Percentiles rank a stretch among this genome's conserved stretches.
Conservation (phyloP, 106 monocot genomes). For the Acanthochlamys bracteata region DNA sequence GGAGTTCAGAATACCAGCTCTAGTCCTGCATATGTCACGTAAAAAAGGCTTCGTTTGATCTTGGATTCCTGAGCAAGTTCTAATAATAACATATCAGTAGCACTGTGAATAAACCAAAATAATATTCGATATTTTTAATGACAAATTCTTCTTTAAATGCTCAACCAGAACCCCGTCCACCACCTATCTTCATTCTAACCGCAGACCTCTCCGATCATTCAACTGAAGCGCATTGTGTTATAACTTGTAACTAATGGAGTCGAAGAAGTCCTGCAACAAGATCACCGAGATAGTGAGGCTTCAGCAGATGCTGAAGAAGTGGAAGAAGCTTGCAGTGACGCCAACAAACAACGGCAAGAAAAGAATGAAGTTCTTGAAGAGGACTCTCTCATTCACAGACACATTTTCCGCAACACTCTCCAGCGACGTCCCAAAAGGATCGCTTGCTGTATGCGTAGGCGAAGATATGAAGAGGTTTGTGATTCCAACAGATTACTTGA, state of each 20-base stretch:
- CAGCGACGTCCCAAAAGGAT: constrained; percentile 24
- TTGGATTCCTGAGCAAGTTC: neutral
- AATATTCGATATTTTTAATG: constrained; percentile 2
- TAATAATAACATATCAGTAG: neutral
- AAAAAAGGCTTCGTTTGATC: neutral
- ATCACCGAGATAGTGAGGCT: constrained; percentile 78
- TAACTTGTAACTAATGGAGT: constrained; percentile 24
- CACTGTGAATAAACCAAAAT: neutral
- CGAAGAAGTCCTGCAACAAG: constrained; percentile 55
- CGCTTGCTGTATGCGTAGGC: constrained; percentile 24
- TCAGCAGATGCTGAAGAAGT: constrained; percentile 79
- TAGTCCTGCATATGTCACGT: neutral
- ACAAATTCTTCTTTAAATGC: constrained; percentile 19
- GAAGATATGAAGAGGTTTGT: constrained; percentile 30
- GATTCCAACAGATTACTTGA: constrained; percentile 28
- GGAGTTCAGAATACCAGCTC: neutral
- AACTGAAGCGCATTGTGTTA: neutral
- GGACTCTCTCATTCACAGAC: constrained; percentile 65
- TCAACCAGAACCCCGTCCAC: neutral
- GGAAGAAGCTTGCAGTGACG: constrained; percentile 71
- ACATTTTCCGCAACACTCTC: constrained; percentile 18
- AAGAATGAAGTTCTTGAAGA: constrained; percentile 62
- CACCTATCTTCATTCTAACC: neutral
- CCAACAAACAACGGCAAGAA: constrained; percentile 43
- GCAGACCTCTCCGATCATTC: neutral